Conservation (phyloP, 108 stramenopile genomes). For the Epithemia pelagica region DNA sequence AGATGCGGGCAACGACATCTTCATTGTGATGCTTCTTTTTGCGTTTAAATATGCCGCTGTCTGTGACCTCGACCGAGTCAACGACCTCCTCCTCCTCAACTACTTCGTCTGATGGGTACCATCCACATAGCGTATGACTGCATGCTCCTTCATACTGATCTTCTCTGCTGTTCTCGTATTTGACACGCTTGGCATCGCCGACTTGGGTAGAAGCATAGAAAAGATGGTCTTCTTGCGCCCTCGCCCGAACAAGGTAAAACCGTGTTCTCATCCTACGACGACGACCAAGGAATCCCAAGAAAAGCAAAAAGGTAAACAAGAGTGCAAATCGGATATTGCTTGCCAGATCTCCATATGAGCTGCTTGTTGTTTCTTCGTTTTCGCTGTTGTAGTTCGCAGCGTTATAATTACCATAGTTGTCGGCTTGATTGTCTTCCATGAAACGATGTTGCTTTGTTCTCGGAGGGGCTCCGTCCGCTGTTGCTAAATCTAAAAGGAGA, state of each 20-base stretch:
- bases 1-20: slow-evolving; percentile 58
- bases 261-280: slow-evolving; percentile 78
- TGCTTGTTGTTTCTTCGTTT: not conserved
- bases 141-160: slow-evolving; percentile 84
- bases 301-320: slow-evolving; percentile 51
- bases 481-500: slow-evolving; percentile 4
- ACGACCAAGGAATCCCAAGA: slow-evolving; percentile 69
- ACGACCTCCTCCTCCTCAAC: slow-evolving; percentile 53
- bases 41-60: slow-evolving; percentile 20
- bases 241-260: slow-evolving; percentile 56
- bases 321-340: slow-evolving; percentile 41
- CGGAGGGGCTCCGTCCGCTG: not conserved
- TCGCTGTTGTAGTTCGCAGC: not conserved
- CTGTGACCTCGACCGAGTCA: slow-evolving; percentile 36
- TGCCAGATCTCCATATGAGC: slow-evolving; percentile 24
- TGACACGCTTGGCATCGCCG: slow-evolving; percentile 24
- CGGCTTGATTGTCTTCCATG: not conserved
- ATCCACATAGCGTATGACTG: slow-evolving; percentile 77
- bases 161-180: slow-evolving; percentile 59
- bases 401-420: not conserved
- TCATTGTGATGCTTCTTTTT: slow-evolving; percentile 49
- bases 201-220: slow-evolving; percentile 63
- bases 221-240: slow-evolving; percentile 80
- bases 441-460: not conserved
- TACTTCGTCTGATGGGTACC: slow-evolving; percentile 71